phyloP scores from a whole-genome alignment of 2,329 filamentous ascomycete species.

The Claviceps pusilla region DNA sequence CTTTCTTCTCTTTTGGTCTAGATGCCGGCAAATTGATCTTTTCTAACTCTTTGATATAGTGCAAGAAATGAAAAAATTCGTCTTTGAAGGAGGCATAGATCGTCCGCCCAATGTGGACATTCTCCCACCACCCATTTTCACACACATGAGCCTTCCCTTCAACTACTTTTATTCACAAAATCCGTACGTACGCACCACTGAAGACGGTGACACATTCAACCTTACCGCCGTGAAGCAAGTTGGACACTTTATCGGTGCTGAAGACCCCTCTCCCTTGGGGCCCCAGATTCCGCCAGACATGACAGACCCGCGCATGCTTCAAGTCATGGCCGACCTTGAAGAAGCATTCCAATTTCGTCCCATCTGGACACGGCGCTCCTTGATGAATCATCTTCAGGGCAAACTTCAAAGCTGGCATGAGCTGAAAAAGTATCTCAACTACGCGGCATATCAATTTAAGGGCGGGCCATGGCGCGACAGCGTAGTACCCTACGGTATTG shows the following conservation, averaged over 20 bases:
- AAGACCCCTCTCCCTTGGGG: conserved; percentile 45
- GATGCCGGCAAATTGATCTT: background rate
- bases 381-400: conserved; percentile 55
- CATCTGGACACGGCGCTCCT: conserved; percentile 71
- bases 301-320: conserved; percentile 45
- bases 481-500: conserved; percentile 70
- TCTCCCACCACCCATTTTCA: conserved; percentile 66
- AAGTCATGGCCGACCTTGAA: conserved; percentile 49
- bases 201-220: conserved; percentile 41
- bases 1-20: background rate
- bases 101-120: conserved; percentile 49
- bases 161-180: conserved; percentile 78
- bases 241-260: conserved; percentile 42
- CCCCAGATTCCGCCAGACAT: conserved; percentile 46
- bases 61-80: conserved; percentile 43
- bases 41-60: conserved; percentile 19
- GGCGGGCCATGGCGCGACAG: conserved; percentile 86
- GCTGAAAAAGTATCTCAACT: conserved; percentile 63
- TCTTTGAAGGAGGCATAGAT: conserved; percentile 48
- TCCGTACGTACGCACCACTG: conserved; percentile 52
- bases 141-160: conserved; percentile 59
- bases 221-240: conserved; percentile 43
- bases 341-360: conserved; percentile 58
- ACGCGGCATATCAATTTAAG: conserved; percentile 82
- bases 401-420: conserved; percentile 37